phyloP scores from a whole-genome alignment of 2,329 filamentous ascomycete species.

The Colletotrichum eleusines region DNA sequence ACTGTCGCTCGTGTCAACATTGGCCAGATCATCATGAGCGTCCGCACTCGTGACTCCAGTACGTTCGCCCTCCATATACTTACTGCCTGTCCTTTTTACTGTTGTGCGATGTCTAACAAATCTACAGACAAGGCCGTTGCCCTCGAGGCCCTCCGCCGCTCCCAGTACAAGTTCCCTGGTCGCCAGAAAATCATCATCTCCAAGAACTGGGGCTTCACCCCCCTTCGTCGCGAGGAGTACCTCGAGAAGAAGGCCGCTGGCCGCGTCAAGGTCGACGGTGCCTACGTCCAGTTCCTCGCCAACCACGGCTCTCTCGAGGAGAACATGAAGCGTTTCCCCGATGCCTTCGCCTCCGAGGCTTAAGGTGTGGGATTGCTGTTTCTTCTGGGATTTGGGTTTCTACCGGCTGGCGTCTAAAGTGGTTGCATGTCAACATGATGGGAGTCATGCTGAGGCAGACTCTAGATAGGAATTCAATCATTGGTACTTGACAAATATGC shows the following conservation, averaged over 20 bases:
- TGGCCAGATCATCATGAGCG: constrained; percentile 97
- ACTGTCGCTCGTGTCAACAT: constrained; percentile 99
- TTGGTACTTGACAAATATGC: constrained; percentile 41
- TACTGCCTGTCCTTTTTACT: not conserved
- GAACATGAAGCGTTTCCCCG: constrained; percentile 96
- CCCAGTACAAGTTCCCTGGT: constrained; percentile 99
- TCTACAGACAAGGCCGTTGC: constrained; percentile 84
- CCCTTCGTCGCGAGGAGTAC: constrained; percentile 97
- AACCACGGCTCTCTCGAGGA: constrained; percentile 88
- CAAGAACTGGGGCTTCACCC: constrained; percentile 99
- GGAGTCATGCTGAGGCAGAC: constrained; percentile 42
- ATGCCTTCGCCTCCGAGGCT: constrained; percentile 78
- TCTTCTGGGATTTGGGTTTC: constrained; percentile 54
- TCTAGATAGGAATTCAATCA: constrained; percentile 44
- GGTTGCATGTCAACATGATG: constrained; percentile 55
- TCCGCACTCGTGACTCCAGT: constrained; percentile 96
- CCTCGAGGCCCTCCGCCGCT: constrained; percentile 98
- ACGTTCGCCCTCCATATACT: constrained; percentile 57
- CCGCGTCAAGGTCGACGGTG: constrained; percentile 95
- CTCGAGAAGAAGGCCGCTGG: constrained; percentile 93
- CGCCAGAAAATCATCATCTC: constrained; percentile 99
- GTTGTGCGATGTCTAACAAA: constrained; percentile 45
- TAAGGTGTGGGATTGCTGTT: constrained; percentile 51
- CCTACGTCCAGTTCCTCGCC: constrained; percentile 98
- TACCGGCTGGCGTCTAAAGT: constrained; percentile 57